These are phyloP conservation scores for Heimioporus sp. DNA, from an alignment of 768 basidiomycete genomes.

Conservation along the genomic window DNA sequence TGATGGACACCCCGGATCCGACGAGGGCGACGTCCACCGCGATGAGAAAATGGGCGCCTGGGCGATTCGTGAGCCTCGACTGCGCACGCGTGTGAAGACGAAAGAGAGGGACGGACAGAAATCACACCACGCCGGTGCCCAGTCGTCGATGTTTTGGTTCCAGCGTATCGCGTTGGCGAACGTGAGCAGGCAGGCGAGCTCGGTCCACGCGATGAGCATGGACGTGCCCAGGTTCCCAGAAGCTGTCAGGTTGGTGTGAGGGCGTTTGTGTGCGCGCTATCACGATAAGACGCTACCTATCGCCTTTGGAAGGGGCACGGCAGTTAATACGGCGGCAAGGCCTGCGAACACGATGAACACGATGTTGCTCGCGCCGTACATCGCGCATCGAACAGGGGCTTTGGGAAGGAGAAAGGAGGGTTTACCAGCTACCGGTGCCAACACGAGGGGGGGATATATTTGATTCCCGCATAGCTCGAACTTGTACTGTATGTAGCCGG, in stretches of 20 bases:
- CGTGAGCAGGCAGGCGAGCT: conserved; percentile 20
- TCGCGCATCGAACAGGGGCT: background rate
- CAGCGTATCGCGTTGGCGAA: conserved; percentile 40
- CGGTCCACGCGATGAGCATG: conserved; percentile 33
- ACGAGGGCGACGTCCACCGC: conserved; percentile 37
- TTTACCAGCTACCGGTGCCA: too few species aligned
- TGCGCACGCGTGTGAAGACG: too few species aligned
- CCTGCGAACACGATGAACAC: conserved; percentile 35
- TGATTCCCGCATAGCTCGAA: background rate
- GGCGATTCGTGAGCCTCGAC: too few species aligned
- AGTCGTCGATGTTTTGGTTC: conserved; percentile 29
- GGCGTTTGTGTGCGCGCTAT: background rate
- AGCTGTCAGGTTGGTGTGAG: conserved; percentile 4
- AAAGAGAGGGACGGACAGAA: conserved; percentile 39
- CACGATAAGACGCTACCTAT: conserved; percentile 39
- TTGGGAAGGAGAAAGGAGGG: too few species aligned
- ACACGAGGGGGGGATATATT: too few species aligned
- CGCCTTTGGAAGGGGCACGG: conserved; percentile 53
- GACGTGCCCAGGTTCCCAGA: conserved; percentile 33
- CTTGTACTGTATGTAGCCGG: background rate
- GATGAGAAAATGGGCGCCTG: conserved; percentile 32
- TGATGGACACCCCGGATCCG: conserved; percentile 44
- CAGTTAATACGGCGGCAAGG: conserved; percentile 36
- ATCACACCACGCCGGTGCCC: conserved; percentile 51
- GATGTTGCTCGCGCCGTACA: conserved; percentile 6